Conservation (phyloP, 768 basidiomycete genomes). For the Paxillus rubicundulus region DNA sequence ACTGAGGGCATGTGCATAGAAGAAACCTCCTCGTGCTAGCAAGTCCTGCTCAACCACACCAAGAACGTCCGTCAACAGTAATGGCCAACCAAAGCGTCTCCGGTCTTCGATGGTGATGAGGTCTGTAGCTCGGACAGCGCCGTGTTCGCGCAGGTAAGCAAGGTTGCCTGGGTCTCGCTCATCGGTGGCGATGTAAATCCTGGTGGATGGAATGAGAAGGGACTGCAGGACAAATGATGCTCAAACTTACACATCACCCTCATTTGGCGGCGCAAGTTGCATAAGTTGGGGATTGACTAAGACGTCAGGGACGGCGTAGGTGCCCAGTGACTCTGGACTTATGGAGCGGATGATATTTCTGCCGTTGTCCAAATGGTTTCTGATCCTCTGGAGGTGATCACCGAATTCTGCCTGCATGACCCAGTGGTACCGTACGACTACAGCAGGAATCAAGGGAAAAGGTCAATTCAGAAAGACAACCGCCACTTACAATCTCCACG, state of each 20-base stretch:
- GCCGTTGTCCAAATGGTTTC: constrained; percentile 19
- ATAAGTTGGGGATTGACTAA: constrained; percentile 15
- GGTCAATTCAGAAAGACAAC: not conserved
- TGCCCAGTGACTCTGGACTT: constrained; percentile 12
- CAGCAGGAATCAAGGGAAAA: not conserved
- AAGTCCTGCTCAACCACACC: constrained; percentile 44
- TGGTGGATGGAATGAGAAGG: constrained; percentile 12
- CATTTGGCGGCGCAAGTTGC: constrained; percentile 15
- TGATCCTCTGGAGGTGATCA: constrained; percentile 37
- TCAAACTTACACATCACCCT: constrained; percentile 19
- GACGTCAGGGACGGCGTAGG: constrained; percentile 22
- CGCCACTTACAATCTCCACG: constrained; percentile 39
- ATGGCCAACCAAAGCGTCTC: constrained; percentile 40
- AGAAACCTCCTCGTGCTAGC: constrained; percentile 36
- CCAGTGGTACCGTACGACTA: constrained; percentile 35
- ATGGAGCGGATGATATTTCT: constrained; percentile 21
- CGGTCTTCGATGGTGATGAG: constrained; percentile 43
- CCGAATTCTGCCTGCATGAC: constrained; percentile 35
- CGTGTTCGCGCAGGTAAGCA: constrained; percentile 32
- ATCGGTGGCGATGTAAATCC: constrained; percentile 40
- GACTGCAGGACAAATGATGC: not conserved
- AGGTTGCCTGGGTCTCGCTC: constrained; percentile 39
- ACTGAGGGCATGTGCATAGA: constrained; percentile 43
- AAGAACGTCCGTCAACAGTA: constrained; percentile 43
- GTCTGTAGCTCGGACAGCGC: constrained; percentile 40